phyloP scores from a whole-genome alignment of 1,139 yeast species.

The Torulaspora globosa region DNA sequence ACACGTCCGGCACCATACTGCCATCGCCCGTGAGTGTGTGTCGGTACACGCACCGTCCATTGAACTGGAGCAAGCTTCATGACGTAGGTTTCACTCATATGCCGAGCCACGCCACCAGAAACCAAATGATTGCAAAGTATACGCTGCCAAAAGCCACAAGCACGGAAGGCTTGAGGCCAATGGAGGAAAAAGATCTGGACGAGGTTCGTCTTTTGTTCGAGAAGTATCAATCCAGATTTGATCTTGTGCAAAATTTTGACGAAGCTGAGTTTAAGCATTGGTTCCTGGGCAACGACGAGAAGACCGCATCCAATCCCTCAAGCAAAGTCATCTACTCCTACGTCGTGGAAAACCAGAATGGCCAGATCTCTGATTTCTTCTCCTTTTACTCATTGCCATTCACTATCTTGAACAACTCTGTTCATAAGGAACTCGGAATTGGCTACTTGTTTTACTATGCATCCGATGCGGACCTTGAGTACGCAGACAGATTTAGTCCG shows the following conservation, averaged over 20 bases:
- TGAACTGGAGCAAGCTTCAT: constrained; percentile 83
- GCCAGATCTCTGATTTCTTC: constrained; percentile 77
- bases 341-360: constrained; percentile 63
- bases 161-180: constrained; percentile 59
- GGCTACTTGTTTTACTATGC: constrained; percentile 93
- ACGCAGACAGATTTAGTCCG: constrained; percentile 36
- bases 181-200: constrained; percentile 59
- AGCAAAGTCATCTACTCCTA: constrained; percentile 65
- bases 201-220: constrained; percentile 57
- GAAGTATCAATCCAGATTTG: constrained; percentile 64
- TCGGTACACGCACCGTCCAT: constrained; percentile 89
- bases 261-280: constrained; percentile 77
- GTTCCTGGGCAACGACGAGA: constrained; percentile 52
- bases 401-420: constrained; percentile 66
- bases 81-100: constrained; percentile 86
- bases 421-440: constrained; percentile 68
- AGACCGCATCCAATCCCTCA: constrained; percentile 17
- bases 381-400: constrained; percentile 88
- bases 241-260: constrained; percentile 63
- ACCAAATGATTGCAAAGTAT: constrained; percentile 78
- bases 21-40: constrained; percentile 93
- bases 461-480: constrained; percentile 50
- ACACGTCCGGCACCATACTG: constrained; percentile 85
- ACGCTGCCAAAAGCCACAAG: constrained; percentile 61
- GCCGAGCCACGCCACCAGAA: constrained; percentile 70